These are phyloP conservation scores for Fistulifera pelliculosa DNA, from an alignment of 108 stramenopile species.

Conservation along the genomic window DNA sequence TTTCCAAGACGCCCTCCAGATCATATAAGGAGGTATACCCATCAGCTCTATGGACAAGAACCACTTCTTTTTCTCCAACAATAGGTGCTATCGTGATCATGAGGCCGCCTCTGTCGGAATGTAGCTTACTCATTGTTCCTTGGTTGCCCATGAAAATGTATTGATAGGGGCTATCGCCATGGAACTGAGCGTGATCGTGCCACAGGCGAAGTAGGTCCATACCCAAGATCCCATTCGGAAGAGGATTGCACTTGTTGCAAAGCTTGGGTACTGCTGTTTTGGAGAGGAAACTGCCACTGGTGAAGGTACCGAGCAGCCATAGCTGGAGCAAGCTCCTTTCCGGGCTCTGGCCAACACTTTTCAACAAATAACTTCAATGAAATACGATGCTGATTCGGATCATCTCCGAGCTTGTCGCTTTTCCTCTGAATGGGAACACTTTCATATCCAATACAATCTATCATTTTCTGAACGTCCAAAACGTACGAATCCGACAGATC, in stretches of 20 bases:
- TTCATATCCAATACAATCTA: background rate
- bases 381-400: conserved; percentile 47
- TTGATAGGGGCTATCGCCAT: conserved; percentile 52
- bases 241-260: conserved; percentile 41
- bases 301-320: conserved; percentile 46
- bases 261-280: conserved; percentile 49
- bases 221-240: conserved; percentile 54
- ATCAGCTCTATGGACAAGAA: conserved; percentile 66
- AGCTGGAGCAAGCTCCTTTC: background rate
- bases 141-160: conserved; percentile 77
- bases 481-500: conserved; percentile 25
- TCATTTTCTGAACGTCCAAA: conserved; percentile 18
- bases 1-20: conserved; percentile 39
- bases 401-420: conserved; percentile 50
- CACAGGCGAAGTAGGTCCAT: conserved; percentile 69
- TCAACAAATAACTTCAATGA: conserved; percentile 50
- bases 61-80: conserved; percentile 72
- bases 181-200: conserved; percentile 31
- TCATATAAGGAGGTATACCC: conserved; percentile 46
- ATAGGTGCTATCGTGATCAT: conserved; percentile 73
- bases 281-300: conserved; percentile 85
- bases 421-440: conserved; percentile 41
- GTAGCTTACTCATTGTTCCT: conserved; percentile 58
- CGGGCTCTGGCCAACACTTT: conserved; percentile 44
- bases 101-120: conserved; percentile 67